phyloP scores from a whole-genome alignment of 148 eudicot genomes.

The Suaeda aralocaspica region DNA sequence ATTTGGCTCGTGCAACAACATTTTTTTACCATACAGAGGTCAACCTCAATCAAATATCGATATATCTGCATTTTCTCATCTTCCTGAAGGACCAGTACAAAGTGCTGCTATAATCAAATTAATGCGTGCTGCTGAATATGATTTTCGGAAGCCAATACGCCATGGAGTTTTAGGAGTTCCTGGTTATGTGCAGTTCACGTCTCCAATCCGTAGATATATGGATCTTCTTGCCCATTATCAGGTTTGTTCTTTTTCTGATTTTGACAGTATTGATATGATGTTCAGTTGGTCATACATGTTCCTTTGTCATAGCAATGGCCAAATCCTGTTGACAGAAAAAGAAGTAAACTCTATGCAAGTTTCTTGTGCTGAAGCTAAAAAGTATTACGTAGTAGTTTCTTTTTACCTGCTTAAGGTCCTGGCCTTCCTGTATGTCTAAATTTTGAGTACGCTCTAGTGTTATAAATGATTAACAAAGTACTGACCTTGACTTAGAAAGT shows the following conservation, averaged over 20 bases:
- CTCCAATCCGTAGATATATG: conserved; percentile 97
- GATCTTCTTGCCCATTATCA: conserved; percentile 99
- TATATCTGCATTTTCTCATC: conserved; percentile 74
- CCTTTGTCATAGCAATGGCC: too few species aligned
- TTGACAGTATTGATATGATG: not conserved
- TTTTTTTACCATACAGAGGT: conserved; percentile 84
- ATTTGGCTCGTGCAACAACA: conserved; percentile 64
- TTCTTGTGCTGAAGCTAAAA: too few species aligned
- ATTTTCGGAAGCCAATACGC: conserved; percentile 85
- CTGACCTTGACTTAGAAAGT: too few species aligned
- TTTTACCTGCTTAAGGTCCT: too few species aligned
- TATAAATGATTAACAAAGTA: too few species aligned
- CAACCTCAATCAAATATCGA: conserved; percentile 86
- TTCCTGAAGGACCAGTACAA: conserved; percentile 95
- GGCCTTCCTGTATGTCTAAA: too few species aligned
- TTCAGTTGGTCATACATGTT: not conserved
- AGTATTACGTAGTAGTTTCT: too few species aligned
- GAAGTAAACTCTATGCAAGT: too few species aligned
- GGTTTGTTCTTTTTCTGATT: conserved; percentile 35
- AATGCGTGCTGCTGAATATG: conserved; percentile 94
- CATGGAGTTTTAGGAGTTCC: conserved; percentile 90
- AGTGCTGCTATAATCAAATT: conserved; percentile 66
- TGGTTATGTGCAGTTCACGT: conserved; percentile 97
- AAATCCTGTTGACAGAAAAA: too few species aligned
- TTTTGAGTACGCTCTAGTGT: too few species aligned